A percentile compares a stretch with the other conserved stretches of the same genome.
Conservation (phyloP, 306 rosid genomes). For the Echinosophora koreensis region DNA sequence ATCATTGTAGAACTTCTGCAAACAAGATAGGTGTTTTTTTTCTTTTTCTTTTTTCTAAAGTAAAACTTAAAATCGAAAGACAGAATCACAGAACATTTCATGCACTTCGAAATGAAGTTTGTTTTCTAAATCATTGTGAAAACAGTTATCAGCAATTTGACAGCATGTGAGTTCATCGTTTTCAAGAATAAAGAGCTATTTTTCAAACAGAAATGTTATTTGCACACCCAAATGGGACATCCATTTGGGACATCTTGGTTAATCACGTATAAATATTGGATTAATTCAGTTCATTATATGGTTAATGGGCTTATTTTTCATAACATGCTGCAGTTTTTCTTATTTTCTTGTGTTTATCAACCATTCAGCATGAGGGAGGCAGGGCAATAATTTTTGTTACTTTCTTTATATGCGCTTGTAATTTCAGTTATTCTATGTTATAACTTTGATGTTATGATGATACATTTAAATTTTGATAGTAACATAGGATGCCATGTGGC, state of each 20-base stretch:
- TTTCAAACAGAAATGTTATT: too few relatives aligned
- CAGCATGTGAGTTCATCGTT: background rate
- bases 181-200: conserved; percentile 8
- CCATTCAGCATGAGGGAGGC: background rate
- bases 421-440: conserved; percentile 23
- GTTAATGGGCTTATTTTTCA: too few relatives aligned
- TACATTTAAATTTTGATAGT: background rate
- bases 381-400: background rate
- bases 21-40: background rate
- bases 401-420: background rate
- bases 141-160: background rate
- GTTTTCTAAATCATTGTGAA: background rate
- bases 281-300: too few relatives aligned
- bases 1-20: conserved; percentile 16
- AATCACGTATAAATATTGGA: too few relatives aligned
- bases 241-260: too few relatives aligned
- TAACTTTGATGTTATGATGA: background rate
- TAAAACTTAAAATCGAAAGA: conserved; percentile 22
- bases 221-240: too few relatives aligned
- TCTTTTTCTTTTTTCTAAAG: background rate
- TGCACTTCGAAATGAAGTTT: background rate
- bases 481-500: background rate
- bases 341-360: background rate
- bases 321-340: background rate
- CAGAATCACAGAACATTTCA: background rate